Conservation (phyloP, 2,329 filamentous ascomycete genomes). For the Hypoxylon sp. region DNA sequence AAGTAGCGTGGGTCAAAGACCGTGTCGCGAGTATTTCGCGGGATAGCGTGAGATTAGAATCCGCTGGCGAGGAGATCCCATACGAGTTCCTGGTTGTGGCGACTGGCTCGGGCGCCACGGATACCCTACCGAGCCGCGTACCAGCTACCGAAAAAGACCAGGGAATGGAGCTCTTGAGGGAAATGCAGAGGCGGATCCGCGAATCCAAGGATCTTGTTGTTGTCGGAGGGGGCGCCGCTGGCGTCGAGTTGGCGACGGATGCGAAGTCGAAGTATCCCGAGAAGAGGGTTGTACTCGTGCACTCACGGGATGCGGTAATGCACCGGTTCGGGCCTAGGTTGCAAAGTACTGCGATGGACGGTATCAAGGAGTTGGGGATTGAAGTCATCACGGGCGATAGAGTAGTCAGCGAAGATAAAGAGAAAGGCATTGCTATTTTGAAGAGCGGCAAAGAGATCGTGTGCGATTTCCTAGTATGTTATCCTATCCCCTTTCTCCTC, state of each 20-base stretch:
- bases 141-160: slow-evolving; percentile 59
- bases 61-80: slow-evolving; percentile 60
- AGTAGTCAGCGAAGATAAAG: slow-evolving; percentile 57
- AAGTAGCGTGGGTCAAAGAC: slow-evolving; percentile 59
- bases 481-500: slow-evolving; percentile 4
- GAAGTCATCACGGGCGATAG: slow-evolving; percentile 68
- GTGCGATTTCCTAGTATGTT: slow-evolving; percentile 66
- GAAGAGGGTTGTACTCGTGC: slow-evolving; percentile 70
- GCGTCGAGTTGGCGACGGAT: slow-evolving; percentile 73
- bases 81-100: slow-evolving; percentile 72
- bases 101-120: slow-evolving; percentile 65
- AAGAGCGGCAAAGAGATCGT: slow-evolving; percentile 61
- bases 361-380: slow-evolving; percentile 63
- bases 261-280: slow-evolving; percentile 69
- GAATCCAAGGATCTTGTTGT: slow-evolving; percentile 63
- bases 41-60: slow-evolving; percentile 59
- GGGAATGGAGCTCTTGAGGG: slow-evolving; percentile 61
- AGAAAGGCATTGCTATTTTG: slow-evolving; percentile 60
- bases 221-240: slow-evolving; percentile 73
- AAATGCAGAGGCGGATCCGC: slow-evolving; percentile 64
- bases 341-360: slow-evolving; percentile 59
- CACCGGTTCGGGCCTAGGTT: slow-evolving; percentile 64
- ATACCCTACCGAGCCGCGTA: slow-evolving; percentile 64
- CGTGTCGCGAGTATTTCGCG: slow-evolving; percentile 58
- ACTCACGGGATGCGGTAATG: slow-evolving; percentile 69